Conservation (phyloP, 148 eudicot species). For the Rhododendron molle region DNA sequence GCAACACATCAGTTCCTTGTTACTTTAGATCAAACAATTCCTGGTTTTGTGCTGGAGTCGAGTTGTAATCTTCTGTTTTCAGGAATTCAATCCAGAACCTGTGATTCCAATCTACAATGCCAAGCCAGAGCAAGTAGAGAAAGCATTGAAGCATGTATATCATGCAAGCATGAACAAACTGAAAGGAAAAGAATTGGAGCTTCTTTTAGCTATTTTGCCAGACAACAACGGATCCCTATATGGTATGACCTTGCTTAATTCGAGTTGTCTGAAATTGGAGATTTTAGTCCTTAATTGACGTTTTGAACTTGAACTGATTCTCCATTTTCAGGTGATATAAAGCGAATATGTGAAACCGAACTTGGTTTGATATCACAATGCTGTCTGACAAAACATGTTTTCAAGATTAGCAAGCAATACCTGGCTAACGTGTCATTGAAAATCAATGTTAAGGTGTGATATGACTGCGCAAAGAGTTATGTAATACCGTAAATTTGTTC, state of each 20-base stretch:
- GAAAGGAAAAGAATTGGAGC: constrained; percentile 63
- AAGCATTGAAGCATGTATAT: constrained; percentile 64
- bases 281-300: background rate
- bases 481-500: constrained; percentile 5
- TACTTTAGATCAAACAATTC: background rate
- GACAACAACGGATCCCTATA: constrained; percentile 67
- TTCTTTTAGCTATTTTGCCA: constrained; percentile 58
- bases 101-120: constrained; percentile 60
- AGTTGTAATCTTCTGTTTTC: constrained; percentile 7
- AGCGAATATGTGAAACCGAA: constrained; percentile 70
- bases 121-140: constrained; percentile 66
- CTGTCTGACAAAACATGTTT: constrained; percentile 61
- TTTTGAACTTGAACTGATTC: background rate
- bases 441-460: constrained; percentile 69
- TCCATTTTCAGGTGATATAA: constrained; percentile 47
- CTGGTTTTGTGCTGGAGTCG: background rate
- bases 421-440: constrained; percentile 81
- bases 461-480: constrained; percentile 14
- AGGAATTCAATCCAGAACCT: constrained; percentile 62
- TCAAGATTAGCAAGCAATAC: constrained; percentile 67
- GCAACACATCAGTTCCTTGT: background rate
- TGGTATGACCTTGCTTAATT: constrained; percentile 25
- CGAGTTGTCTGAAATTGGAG: background rate
- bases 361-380: constrained; percentile 81
- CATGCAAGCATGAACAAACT: constrained; percentile 42